Evolutionary conservation across 176 grass and related monocot species (phyloP).

Genomic region (Oropetium thomaeum): DNA sequence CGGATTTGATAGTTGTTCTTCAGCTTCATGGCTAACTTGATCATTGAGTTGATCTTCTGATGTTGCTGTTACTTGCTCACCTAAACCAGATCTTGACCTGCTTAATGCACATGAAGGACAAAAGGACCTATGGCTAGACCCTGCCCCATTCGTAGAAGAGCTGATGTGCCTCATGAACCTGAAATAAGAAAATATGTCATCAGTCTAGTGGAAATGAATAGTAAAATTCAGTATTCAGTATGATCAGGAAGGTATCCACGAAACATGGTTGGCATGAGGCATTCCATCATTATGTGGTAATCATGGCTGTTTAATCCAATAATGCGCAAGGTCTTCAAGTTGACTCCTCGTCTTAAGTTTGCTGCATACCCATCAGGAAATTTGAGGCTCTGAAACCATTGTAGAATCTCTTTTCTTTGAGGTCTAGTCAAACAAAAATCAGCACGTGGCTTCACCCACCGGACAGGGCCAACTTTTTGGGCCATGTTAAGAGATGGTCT

Average conservation of each 20-base stretch:
- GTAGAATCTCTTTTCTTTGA: background rate
- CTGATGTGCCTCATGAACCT: too few relatives aligned
- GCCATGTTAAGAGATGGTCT: background rate
- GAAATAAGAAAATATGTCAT: too few relatives aligned
- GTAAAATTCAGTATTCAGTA: too few relatives aligned
- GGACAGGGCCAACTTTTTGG: background rate
- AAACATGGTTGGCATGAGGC: background rate
- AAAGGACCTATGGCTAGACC: too few relatives aligned
- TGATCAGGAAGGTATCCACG: background rate
- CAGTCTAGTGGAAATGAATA: too few relatives aligned
- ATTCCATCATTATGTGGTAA: constrained; percentile 4
- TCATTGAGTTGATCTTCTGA: too few relatives aligned
- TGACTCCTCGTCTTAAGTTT: background rate
- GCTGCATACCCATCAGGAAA: constrained; percentile 11
- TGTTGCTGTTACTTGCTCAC: too few relatives aligned
- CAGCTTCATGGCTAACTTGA: too few relatives aligned
- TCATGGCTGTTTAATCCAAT: constrained; percentile 1
- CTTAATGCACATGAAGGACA: too few relatives aligned
- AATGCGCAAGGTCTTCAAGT: background rate
- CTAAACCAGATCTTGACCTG: too few relatives aligned
- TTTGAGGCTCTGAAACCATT: background rate
- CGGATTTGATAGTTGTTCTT: too few relatives aligned
- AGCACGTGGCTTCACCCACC: background rate
- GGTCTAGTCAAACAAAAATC: background rate
- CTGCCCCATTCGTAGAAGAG: too few relatives aligned